A percentile compares a stretch with the other conserved stretches of the same genome.
These are phyloP conservation scores for Shiraia sp. DNA, from an alignment of 2,329 filamentous ascomycete species.

Conservation along the genomic window DNA sequence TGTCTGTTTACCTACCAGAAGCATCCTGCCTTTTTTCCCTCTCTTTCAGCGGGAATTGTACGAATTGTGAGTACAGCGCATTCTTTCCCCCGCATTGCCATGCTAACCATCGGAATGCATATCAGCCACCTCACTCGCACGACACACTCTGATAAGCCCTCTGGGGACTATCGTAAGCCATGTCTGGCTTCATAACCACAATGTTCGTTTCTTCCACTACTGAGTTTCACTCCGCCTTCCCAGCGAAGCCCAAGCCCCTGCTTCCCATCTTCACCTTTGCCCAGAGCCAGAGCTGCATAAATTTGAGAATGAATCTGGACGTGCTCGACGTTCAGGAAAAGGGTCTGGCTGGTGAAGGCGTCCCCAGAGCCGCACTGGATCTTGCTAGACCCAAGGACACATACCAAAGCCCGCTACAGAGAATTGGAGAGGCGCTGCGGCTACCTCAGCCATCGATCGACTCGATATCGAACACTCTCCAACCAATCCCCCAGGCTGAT, in stretches of 20 bases:
- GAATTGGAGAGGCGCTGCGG: slow-evolving; percentile 32
- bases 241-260: slow-evolving; percentile 42
- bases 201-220: slow-evolving; percentile 64
- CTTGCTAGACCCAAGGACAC: slow-evolving; percentile 26
- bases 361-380: slow-evolving; percentile 15
- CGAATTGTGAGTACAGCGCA: too few species aligned
- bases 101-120: slow-evolving; percentile 42
- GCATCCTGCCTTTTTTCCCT: slow-evolving; percentile 2
- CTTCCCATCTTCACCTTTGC: slow-evolving; percentile 50
- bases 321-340: slow-evolving; percentile 16
- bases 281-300: slow-evolving; percentile 48
- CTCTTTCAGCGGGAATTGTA: neutral
- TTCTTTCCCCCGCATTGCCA: slow-evolving; percentile 19
- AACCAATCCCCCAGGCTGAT: slow-evolving; percentile 5
- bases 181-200: slow-evolving; percentile 81
- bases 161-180: slow-evolving; percentile 39
- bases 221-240: slow-evolving; percentile 36
- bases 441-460: slow-evolving; percentile 13
- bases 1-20: neutral
- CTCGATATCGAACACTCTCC: neutral
- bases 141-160: slow-evolving; percentile 22
- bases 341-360: slow-evolving; percentile 13
- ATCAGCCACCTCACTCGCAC: slow-evolving; percentile 19
- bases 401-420: slow-evolving; percentile 40
- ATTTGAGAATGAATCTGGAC: slow-evolving; percentile 22